Evolutionary conservation across 176 grass and related monocot genomes (phyloP), one percentile per base, ranked within the genome.

Genomic region (Typha latifolia): DNA sequence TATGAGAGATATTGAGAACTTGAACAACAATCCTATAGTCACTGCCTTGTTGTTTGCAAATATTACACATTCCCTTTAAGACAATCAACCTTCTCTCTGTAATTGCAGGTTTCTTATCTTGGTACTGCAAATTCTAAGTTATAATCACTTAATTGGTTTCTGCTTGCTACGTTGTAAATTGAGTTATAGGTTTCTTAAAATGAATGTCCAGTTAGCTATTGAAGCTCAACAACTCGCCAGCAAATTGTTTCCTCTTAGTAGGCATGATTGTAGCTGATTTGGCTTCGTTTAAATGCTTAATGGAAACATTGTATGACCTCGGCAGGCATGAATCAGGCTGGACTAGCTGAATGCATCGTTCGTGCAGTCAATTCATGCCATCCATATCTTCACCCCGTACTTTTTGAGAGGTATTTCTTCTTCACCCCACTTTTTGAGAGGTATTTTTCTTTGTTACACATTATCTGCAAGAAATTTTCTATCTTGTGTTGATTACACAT

Each of bases 281-380:
- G 9, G 37, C 37, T 10, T 43, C 10, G 37, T 9, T 43, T 6
- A 43, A 43, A 10, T 43, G 37, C n/a, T 59, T 59, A 59, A 21
- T 16, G 21, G 18, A 16, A 59, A 59, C 6, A 59, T 59, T 59
- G 21, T 59, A 59, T 16, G 67, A 48, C 32, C 29, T 84, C 73
- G 72, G 20, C 71, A 97, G 94, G 94, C 66, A 92, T 97, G 89
- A 97, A 92, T 82, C 94, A 97, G 86, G 94, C 94, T 57, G 94
- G 94, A 15, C 74, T 97, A 67, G 85, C 94, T 76, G 89, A 97
- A 78, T 97, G 94, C 75, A 84, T 97, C 65, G 89, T 87, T 55
- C 83, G 89, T 55, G 85, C 83, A 32, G 81, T 92, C 27, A 77
- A 92, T 73, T 78, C 83, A 18, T 97, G 89, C 64, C 94, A 97